Evolutionary conservation across 2,329 filamentous ascomycete genomes (phyloP), one percentile per base, ranked within the genome.

Genomic region (Pyrenochaeta sp.): DNA sequence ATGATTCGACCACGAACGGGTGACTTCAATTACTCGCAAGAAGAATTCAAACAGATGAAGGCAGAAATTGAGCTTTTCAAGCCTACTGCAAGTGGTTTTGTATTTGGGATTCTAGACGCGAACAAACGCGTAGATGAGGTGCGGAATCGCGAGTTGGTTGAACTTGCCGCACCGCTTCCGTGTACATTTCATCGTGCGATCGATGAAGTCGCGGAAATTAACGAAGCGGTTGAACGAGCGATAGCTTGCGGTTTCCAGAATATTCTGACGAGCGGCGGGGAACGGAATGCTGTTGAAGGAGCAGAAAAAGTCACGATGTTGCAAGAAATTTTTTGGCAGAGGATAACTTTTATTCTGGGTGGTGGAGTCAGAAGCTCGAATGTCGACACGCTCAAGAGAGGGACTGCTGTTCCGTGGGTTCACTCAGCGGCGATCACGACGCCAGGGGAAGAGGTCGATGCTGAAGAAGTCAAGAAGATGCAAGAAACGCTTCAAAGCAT

Each of bases 141-240:
- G n/a, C 68, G 74, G 18, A 82, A 79, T 42, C 60, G 52, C 18
- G 68, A 76, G 41, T 65, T 85, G 5, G 76, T 85, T 0, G 49
- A 64, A 11, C 55, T 75, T 2, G 81, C 82, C 1, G 63, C 57
- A 2, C 74, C 76, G 3, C 62, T 76, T 21, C 78, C 79, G 2
- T 84, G 82, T 61, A 85, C 82, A 2, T 85, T 85, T 46, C 83
- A 85, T 62, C 76, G 82, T 7, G 83, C 83, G 0, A 82, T 85
- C 56, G 83, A 85, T 61, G 60, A 73, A 36, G 74, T 79, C 0
- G 31, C 37, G 4, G 66, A 75, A 56, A 46, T 67, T 11, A 50
- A 63, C 0, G 45, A 62, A 39, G 77, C 71, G 1, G 60, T 79
- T 9, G 66, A 76, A 7, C 69, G 69, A 15, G 67, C 82, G n/a